Evolutionary conservation across 371 early-diverging fungal genomes (phyloP).

Genomic region (Cokeromyces recurvatus): DNA sequence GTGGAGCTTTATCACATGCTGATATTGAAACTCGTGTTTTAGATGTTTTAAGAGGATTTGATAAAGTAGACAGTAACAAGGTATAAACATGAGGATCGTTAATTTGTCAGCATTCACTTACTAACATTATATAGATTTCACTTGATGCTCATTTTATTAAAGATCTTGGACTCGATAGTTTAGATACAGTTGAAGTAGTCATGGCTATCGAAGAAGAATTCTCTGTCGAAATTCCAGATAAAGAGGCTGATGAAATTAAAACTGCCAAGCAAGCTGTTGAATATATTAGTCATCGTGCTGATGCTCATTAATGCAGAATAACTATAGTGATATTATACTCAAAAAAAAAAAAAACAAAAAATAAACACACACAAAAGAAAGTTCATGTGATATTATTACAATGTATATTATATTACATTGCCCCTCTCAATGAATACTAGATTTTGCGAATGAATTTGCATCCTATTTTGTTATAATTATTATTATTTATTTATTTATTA

Average conservation of each 20-base stretch:
- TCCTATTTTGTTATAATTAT: too few species aligned
- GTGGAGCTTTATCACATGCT: constrained; percentile 48
- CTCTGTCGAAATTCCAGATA: constrained; percentile 95
- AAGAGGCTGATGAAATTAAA: constrained; percentile 94
- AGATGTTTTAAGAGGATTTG: constrained; percentile 86
- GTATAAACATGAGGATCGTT: constrained; percentile 42
- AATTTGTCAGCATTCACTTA: not conserved
- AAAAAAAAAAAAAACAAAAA: constrained; percentile 8
- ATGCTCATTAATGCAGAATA: constrained; percentile 81
- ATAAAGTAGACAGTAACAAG: constrained; percentile 88
- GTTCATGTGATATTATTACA: too few species aligned
- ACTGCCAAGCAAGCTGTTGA: constrained; percentile 87
- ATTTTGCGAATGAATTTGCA: too few species aligned
- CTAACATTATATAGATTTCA: constrained; percentile 59
- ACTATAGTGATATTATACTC: constrained; percentile 1
- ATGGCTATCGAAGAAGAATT: constrained; percentile 99
- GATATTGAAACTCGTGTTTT: constrained; percentile 82
- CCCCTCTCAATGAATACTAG: too few species aligned
- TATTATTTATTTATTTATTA: too few species aligned
- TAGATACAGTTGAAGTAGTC: constrained; percentile 97
- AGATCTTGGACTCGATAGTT: constrained; percentile 93
- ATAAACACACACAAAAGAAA: not conserved
- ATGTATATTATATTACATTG: too few species aligned
- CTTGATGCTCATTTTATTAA: constrained; percentile 83
- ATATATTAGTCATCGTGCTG: constrained; percentile 70